Evolutionary conservation across 2,329 filamentous ascomycete species (phyloP), one percentile per base, ranked within the genome.

Genomic region (Lecanicillium sp.): DNA sequence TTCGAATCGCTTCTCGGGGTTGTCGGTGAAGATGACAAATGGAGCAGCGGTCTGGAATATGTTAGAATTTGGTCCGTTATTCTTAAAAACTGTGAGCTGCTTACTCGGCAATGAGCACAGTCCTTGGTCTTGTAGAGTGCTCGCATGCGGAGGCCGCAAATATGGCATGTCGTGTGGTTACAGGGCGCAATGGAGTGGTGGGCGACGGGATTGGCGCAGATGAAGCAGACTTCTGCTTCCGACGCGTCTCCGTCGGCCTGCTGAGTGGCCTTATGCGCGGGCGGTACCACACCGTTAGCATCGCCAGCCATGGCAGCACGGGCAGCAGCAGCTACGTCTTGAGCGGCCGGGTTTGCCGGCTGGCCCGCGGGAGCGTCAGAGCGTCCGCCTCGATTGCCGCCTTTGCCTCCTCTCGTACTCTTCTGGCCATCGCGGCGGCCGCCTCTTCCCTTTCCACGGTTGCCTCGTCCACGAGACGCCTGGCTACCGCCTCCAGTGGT

Each of bases 101-200:
- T 50, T 72, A 89, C 86, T 55, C 92, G 74, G 59, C 92, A 98
- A 61, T 97, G 89, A n/a, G 89, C 85, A 62, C 92, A 98, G 47
- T 89, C 85, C 61, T 94, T 94, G 44, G 81, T 94, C 69, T 96
- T 97, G 65, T 97, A 98, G 32, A 98, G 68, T 1, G 90, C 92
- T 51, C 92, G 78, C 77, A 97, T 78, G 43, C 92, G 78, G 50
- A 98, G 66, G 9, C 88, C 83, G 61, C 92, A 98, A 48, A 97
- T 95, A 64, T 98, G 92, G 58, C 92, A 98, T 35, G 90, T 96
- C 41, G 86, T 77, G 64, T 98, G 92, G 61, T 96, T 97, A 65
- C 92, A 98, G 15, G 92, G 90, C 22, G 89, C 81, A 47, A 98
- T 79, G 9, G 89, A 84, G 51, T 87, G 81, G 66, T 97, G 88